phyloP scores from a whole-genome alignment of 1,284 basidiomycete genomes.

The Cryptococcus depauperatus region DNA sequence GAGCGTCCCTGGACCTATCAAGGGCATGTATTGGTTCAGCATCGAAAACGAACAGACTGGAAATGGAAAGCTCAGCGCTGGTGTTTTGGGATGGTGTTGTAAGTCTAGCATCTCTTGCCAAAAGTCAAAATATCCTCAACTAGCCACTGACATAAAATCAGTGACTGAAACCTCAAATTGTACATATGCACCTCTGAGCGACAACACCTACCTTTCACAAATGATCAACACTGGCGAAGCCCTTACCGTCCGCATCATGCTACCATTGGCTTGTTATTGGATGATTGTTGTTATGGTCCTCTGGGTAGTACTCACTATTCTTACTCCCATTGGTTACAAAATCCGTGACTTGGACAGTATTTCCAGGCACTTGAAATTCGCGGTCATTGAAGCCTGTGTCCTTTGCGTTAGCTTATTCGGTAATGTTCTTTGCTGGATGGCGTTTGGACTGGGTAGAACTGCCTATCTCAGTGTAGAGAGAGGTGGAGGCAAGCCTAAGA shows the following conservation, averaged over 20 bases:
- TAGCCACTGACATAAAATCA: constrained; percentile 1
- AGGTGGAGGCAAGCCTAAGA: constrained; percentile 23
- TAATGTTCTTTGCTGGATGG: constrained; percentile 39
- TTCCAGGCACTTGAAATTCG: constrained; percentile 34
- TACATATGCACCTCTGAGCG: constrained; percentile 39
- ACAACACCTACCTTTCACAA: constrained; percentile 29
- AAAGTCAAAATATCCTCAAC: not conserved
- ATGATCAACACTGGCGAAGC: constrained; percentile 36
- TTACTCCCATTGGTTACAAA: constrained; percentile 21
- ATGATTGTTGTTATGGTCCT: constrained; percentile 31
- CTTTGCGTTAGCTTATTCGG: constrained; percentile 38
- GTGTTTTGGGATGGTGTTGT: constrained; percentile 41
- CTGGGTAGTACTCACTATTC: constrained; percentile 33
- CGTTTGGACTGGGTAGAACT: constrained; percentile 28
- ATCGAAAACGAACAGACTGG: constrained; percentile 17
- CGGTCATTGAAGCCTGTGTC: constrained; percentile 34
- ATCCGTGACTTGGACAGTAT: constrained; percentile 36
- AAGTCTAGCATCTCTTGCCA: constrained; percentile 11
- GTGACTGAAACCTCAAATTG: constrained; percentile 35
- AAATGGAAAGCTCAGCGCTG: constrained; percentile 22
- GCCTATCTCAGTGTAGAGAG: constrained; percentile 24
- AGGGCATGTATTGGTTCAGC: constrained; percentile 39
- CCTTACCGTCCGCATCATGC: constrained; percentile 32
- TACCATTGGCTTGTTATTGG: constrained; percentile 42
- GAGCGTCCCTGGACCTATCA: constrained; percentile 40